These are phyloP conservation scores for Arthroderma sp. DNA, from an alignment of 2,329 filamentous ascomycete species.

Conservation along the genomic window DNA sequence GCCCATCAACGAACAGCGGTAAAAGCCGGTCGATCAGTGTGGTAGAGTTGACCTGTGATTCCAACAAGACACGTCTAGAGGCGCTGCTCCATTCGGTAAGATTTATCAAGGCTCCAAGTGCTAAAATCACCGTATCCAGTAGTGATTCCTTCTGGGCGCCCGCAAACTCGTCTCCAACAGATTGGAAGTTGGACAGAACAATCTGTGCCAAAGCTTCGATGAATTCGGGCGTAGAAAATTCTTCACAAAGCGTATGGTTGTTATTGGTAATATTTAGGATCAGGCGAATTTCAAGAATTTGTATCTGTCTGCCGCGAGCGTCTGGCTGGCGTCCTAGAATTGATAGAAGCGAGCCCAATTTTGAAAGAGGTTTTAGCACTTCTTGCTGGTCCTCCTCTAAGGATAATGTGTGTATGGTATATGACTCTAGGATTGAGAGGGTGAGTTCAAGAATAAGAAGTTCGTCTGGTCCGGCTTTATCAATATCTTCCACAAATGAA, in stretches of 20 bases:
- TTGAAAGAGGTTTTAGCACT: conserved; percentile 22
- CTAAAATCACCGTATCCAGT: conserved; percentile 62
- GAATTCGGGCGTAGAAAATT: conserved; percentile 44
- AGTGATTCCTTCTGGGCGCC: conserved; percentile 43
- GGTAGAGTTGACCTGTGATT: conserved; percentile 23
- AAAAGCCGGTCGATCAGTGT: conserved; percentile 46
- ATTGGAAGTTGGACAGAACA: conserved; percentile 24
- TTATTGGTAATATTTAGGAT: conserved; percentile 81
- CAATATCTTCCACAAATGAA: conserved; percentile 12
- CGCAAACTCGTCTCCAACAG: conserved; percentile 20
- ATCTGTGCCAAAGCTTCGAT: conserved; percentile 28
- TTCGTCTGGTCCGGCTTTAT: conserved; percentile 9
- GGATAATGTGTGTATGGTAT: conserved; percentile 22
- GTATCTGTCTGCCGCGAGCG: conserved; percentile 18
- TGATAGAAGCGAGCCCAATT: conserved; percentile 31
- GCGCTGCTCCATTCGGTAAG: conserved; percentile 63
- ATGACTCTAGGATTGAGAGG: conserved; percentile 30
- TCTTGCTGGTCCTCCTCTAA: conserved; percentile 20
- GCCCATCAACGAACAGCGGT: conserved; percentile 54
- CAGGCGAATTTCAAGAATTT: conserved; percentile 48
- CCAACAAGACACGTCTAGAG: conserved; percentile 43
- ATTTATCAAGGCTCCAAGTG: conserved; percentile 76
- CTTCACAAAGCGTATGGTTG: conserved; percentile 53
- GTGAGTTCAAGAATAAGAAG: conserved; percentile 20
- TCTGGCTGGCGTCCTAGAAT: conserved; percentile 14